Percentiles rank a stretch among this genome's conserved stretches.
phyloP scores from a whole-genome alignment of 768 basidiomycete genomes.

The Amanita rimosa region DNA sequence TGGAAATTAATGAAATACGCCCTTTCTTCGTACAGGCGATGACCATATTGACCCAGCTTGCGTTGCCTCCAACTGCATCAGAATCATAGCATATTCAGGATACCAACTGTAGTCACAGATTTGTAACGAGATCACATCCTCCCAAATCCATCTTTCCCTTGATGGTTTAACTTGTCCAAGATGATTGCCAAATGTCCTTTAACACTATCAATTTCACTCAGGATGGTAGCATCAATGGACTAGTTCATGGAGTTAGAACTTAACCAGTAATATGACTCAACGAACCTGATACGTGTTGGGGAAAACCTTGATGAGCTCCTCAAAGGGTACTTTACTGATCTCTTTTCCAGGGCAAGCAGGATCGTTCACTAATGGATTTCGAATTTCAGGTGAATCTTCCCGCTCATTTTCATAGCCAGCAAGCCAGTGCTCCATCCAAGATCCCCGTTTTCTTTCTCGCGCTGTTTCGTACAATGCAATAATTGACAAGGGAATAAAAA shows the following conservation, averaged over 20 bases:
- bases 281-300: constrained; percentile 64
- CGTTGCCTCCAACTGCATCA: background rate
- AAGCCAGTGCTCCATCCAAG: constrained; percentile 66
- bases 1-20: constrained; percentile 92
- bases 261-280: constrained; percentile 1
- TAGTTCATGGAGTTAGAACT: constrained; percentile 15
- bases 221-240: constrained; percentile 61
- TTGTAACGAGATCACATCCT: constrained; percentile 3
- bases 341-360: constrained; percentile 41
- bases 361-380: constrained; percentile 52
- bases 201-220: constrained; percentile 51
- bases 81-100: background rate
- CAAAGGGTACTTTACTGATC: constrained; percentile 64
- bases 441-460: constrained; percentile 32
- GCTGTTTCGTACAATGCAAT: constrained; percentile 74
- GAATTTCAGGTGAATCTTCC: constrained; percentile 37
- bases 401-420: constrained; percentile 43
- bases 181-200: constrained; percentile 32
- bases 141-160: background rate
- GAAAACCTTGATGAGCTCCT: constrained; percentile 57
- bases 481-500: constrained; percentile 64
- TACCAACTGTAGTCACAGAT: background rate
- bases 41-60: constrained; percentile 27
- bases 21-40: constrained; percentile 83
- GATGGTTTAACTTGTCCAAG: constrained; percentile 24